A percentile compares a stretch with the other conserved stretches of the same genome.
Conservation (phyloP, 768 basidiomycete genomes). For the Psilocybe cubensis region DNA sequence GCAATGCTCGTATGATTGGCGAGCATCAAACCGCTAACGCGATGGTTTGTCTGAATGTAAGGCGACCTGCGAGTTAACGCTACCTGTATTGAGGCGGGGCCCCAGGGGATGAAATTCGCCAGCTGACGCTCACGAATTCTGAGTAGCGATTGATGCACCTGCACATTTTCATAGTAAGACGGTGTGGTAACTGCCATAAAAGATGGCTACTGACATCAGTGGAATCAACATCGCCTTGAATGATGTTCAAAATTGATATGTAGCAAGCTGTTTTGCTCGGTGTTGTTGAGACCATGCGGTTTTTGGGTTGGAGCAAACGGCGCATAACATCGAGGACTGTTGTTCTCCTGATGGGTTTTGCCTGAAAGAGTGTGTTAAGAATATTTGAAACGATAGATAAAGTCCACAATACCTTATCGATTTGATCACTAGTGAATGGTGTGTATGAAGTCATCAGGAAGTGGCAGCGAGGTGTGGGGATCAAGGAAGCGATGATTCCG, state of each 20-base stretch:
- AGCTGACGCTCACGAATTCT: conserved; percentile 96
- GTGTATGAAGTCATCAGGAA: conserved; percentile 99
- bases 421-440: conserved; percentile 95
- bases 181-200: conserved; percentile 1
- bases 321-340: conserved; percentile 99
- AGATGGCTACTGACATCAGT: conserved; percentile 70
- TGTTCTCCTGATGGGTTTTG: conserved; percentile 93
- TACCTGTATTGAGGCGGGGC: conserved; percentile 97
- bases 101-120: conserved; percentile 99
- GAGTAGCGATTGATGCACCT: conserved; percentile 97
- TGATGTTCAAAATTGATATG: conserved; percentile 97
- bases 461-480: conserved; percentile 96
- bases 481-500: conserved; percentile 94
- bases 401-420: conserved; percentile 79
- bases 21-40: conserved; percentile 97
- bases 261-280: conserved; percentile 93
- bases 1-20: conserved; percentile 99
- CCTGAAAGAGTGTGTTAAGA: conserved; percentile 46
- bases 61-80: conserved; percentile 91
- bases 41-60: conserved; percentile 85
- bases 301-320: conserved; percentile 95
- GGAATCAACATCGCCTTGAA: conserved; percentile 97
- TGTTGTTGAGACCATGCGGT: conserved; percentile 96
- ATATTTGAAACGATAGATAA: neutral
- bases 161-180: neutral